A percentile compares a stretch with the other conserved stretches of the same genome.
These are phyloP conservation scores for Aureobasidium melanogenum DNA, from an alignment of 2,329 filamentous ascomycete species.

Conservation along the genomic window DNA sequence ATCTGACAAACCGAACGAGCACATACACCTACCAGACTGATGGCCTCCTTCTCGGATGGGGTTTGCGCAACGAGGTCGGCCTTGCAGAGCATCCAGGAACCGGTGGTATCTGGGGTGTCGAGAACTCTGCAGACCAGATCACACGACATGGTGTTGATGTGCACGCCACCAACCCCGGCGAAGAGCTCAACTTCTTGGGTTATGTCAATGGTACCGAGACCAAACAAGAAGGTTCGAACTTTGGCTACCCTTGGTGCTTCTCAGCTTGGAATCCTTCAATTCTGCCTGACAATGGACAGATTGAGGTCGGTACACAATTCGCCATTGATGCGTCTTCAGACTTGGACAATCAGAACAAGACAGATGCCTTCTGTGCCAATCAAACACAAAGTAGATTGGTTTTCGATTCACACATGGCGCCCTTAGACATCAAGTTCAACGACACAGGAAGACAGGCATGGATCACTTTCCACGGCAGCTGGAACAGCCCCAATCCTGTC, in stretches of 20 bases:
- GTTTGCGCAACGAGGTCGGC: conserved; percentile 63
- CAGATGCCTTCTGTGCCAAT: conserved; percentile 37
- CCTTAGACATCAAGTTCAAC: conserved; percentile 62
- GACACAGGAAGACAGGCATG: conserved; percentile 50
- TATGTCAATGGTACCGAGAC: conserved; percentile 44
- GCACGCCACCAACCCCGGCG: conserved; percentile 60
- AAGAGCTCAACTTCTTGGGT: conserved; percentile 66
- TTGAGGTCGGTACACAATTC: conserved; percentile 41
- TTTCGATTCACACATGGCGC: conserved; percentile 59
- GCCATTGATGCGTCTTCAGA: conserved; percentile 30
- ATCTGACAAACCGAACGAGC: conserved; percentile 32
- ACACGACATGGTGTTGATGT: conserved; percentile 44
- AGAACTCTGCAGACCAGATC: conserved; percentile 62
- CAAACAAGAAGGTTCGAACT: conserved; percentile 44
- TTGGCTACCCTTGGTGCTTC: conserved; percentile 64
- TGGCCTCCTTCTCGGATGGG: conserved; percentile 52
- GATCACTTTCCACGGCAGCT: conserved; percentile 64
- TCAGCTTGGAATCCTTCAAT: conserved; percentile 52
- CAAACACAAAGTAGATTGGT: conserved; percentile 44
- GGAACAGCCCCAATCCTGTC: conserved; percentile 42
- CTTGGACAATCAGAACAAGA: conserved; percentile 35
- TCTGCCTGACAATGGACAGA: conserved; percentile 38
- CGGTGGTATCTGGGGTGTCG: conserved; percentile 49
- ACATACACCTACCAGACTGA: conserved; percentile 43
- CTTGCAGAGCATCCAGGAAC: conserved; percentile 52